Percentiles rank a stretch among this genome's conserved stretches.
phyloP scores from a whole-genome alignment of 2,329 filamentous ascomycete genomes.

The Diaporthe aspalathi region DNA sequence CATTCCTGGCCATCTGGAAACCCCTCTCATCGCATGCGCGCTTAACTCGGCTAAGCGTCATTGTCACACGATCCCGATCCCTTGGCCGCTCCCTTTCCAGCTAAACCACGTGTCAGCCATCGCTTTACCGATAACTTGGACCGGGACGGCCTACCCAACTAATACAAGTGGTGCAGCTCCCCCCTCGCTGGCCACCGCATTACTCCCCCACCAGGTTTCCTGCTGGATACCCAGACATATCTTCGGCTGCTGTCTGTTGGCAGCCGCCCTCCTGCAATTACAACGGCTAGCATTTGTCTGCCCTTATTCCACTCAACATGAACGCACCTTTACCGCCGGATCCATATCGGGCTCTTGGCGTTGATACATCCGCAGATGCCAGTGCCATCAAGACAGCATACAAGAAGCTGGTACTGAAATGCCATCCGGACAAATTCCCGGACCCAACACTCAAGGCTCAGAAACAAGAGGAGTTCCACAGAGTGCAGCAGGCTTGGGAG shows the following conservation, averaged over 20 bases:
- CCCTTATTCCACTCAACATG: constrained; percentile 51
- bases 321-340: constrained; percentile 69
- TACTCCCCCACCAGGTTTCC: constrained; percentile 8
- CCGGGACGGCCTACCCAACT: constrained; percentile 27
- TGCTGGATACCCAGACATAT: constrained; percentile 20
- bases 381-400: constrained; percentile 82
- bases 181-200: constrained; percentile 26
- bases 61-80: constrained; percentile 39
- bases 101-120: constrained; percentile 34
- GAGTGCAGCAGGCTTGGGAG: constrained; percentile 93
- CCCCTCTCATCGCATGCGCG: constrained; percentile 30
- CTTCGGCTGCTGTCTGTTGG: constrained; percentile 32
- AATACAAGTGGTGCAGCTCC: constrained; percentile 30
- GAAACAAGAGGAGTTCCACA: constrained; percentile 90
- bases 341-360: constrained; percentile 82
- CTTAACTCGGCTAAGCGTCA: constrained; percentile 38
- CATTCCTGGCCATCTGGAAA: constrained; percentile 9
- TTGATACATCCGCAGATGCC: constrained; percentile 77
- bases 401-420: constrained; percentile 87
- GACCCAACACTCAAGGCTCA: constrained; percentile 79
- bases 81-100: constrained; percentile 35
- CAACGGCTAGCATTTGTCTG: constrained; percentile 23
- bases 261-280: constrained; percentile 35
- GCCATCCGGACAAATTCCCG: constrained; percentile 91
- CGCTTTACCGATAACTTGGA: constrained; percentile 33